Evolutionary conservation across 2,329 filamentous ascomycete species (phyloP), one percentile per base, ranked within the genome.

Genomic region (Ophiostoma ips): DNA sequence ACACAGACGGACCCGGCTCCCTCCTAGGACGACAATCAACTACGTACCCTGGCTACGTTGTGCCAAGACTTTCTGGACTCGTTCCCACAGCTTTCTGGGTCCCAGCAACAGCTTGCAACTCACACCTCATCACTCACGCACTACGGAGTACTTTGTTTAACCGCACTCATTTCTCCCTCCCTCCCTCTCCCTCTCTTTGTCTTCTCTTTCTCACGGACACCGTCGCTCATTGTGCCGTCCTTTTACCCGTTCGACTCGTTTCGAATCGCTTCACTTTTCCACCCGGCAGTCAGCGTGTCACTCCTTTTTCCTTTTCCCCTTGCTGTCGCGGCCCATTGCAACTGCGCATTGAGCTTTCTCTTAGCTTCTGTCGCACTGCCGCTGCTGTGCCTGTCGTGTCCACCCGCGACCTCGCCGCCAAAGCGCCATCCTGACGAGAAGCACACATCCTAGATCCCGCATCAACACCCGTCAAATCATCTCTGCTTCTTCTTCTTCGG

Each of bases 321-420:
- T 28, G 24, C 24, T 28, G 24, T 28, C 24, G 24, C 24, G 24
- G 8, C 24, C 24, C 24, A 28, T 34, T 30, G 43, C 43, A 31
- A 19, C 28, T 4, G 10, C 31, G 28, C 43, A 18, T 18, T 45
- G 43, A 34, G 43, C 43, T 45, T n/a, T 43, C 40, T 16, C 41
- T 19, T 19, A 45, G 43, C 43, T 45, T 45, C 41, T 45, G 43
- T 45, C 43, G 43, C 43, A 45, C 30, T 45, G 43, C n/a, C n/a
- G n/a, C 43, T 34, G 30, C 30, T 9, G 30, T 24, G 43, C 43
- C 28, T 21, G 18, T 6, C 11, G 33, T 34, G 11, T 34, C 12
- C 21, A 43, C 38, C 15, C 28, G 33, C 33, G 33, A 34, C 5
- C 33, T 12, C 33, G n/a, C n/a, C n/a, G n/a, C n/a, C n/a, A n/a